Percentiles rank a stretch among this genome's conserved stretches.
phyloP scores from a whole-genome alignment of 345 rosid species.

The Capsella bursapastoris region DNA sequence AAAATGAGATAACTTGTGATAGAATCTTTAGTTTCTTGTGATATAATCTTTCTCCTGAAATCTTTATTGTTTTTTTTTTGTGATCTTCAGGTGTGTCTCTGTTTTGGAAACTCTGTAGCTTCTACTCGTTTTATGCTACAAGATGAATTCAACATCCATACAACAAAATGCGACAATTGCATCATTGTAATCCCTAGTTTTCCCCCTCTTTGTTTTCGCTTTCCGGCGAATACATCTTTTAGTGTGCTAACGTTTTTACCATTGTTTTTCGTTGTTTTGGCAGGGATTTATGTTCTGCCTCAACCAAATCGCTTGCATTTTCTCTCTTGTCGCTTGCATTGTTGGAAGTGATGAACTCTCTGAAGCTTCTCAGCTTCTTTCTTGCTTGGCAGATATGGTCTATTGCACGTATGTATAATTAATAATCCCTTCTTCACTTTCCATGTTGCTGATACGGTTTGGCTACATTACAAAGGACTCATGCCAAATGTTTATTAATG shows the following conservation, averaged over 20 bases:
- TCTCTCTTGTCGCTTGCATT: conserved; percentile 83
- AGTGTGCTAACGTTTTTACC: conserved; percentile 16
- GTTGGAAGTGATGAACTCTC: conserved; percentile 84
- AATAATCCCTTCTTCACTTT: neutral
- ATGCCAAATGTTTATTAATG: conserved; percentile 45
- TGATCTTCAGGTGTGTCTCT: conserved; percentile 63
- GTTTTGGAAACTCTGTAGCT: conserved; percentile 89
- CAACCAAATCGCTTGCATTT: conserved; percentile 89
- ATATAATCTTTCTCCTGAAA: neutral
- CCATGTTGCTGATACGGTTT: conserved; percentile 13
- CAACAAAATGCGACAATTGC: conserved; percentile 87
- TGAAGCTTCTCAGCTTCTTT: conserved; percentile 81
- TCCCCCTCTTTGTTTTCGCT: conserved; percentile 1
- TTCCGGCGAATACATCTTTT: conserved; percentile 26
- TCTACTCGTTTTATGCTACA: conserved; percentile 88
- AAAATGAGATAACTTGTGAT: neutral
- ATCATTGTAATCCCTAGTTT: conserved; percentile 64
- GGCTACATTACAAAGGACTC: conserved; percentile 41
- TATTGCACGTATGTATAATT: conserved; percentile 75
- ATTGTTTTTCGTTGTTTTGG: neutral
- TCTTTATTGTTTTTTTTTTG: neutral
- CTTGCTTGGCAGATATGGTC: conserved; percentile 75
- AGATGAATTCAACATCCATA: conserved; percentile 97
- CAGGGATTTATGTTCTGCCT: conserved; percentile 96
- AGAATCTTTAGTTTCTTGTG: neutral